phyloP scores from a whole-genome alignment of 1,284 basidiomycete species.

The Coniferiporia weirii region DNA sequence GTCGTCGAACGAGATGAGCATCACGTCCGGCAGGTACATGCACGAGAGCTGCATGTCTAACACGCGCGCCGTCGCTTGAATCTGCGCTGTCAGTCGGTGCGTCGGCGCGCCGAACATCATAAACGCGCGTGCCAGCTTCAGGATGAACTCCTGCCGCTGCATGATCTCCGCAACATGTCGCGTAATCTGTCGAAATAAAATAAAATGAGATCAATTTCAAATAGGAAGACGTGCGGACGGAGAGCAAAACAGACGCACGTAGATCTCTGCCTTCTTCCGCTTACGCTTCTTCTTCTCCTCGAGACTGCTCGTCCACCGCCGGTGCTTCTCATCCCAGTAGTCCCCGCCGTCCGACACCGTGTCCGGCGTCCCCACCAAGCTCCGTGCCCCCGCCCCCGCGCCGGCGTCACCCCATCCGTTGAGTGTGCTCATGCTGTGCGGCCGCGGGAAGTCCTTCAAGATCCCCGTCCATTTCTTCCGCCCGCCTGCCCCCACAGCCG shows the following conservation, averaged over 20 bases:
- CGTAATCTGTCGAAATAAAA: slow-evolving; percentile 56
- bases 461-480: slow-evolving; percentile 29
- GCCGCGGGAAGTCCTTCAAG: slow-evolving; percentile 31
- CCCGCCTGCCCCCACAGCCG: slow-evolving; percentile 13
- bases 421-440: neutral
- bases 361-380: slow-evolving; percentile 23
- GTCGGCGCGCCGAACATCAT: slow-evolving; percentile 97
- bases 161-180: slow-evolving; percentile 86
- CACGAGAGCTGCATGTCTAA: too few relatives aligned
- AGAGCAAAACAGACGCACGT: slow-evolving; percentile 40
- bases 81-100: slow-evolving; percentile 83
- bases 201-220: slow-evolving; percentile 4
- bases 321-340: slow-evolving; percentile 20
- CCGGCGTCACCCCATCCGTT: slow-evolving; percentile 17
- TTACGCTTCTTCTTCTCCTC: slow-evolving; percentile 52
- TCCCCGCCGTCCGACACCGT: slow-evolving; percentile 28
- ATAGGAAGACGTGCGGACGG: neutral
- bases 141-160: slow-evolving; percentile 83
- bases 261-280: slow-evolving; percentile 74
- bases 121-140: slow-evolving; percentile 84
- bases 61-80: slow-evolving; percentile 80
- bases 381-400: slow-evolving; percentile 23
- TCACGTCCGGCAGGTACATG: slow-evolving; percentile 75
- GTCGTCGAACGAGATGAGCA: slow-evolving; percentile 83
- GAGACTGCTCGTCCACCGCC: slow-evolving; percentile 17